Evolutionary conservation across 2,329 filamentous ascomycete species (phyloP).

Genomic region (Ophiostoma perfectum): DNA sequence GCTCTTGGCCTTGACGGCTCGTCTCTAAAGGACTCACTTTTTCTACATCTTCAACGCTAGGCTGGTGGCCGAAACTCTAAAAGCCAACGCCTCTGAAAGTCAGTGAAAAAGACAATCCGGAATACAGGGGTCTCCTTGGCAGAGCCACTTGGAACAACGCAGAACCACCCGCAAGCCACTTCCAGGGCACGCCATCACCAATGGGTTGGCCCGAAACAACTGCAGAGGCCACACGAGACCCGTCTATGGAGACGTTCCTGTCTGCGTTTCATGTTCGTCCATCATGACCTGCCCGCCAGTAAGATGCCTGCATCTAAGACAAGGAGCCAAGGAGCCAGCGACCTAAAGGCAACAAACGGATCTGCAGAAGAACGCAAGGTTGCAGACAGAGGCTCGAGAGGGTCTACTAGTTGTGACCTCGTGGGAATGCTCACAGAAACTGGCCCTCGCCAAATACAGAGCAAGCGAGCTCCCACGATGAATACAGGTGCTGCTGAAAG

Average conservation of each 20-base stretch:
- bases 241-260: neutral
- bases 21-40: neutral
- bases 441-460: neutral
- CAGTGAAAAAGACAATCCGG: neutral
- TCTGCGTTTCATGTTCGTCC: neutral
- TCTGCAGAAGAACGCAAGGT: neutral
- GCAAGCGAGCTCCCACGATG: neutral
- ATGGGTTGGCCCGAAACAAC: neutral
- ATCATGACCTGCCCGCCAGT: conserved; percentile 1
- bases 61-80: neutral
- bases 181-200: neutral
- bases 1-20: too few species aligned
- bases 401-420: too few species aligned
- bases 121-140: neutral
- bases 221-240: conserved; percentile 6
- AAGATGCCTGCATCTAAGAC: neutral
- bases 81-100: neutral
- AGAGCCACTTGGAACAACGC: too few species aligned
- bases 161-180: neutral
- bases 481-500: neutral
- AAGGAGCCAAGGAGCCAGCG: neutral
- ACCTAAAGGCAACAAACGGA: neutral
- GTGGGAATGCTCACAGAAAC: neutral
- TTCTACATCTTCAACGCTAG: neutral
- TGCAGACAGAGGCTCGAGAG: too few species aligned